phyloP scores from a whole-genome alignment of 208 protist species.

The Crithidia bombi region DNA sequence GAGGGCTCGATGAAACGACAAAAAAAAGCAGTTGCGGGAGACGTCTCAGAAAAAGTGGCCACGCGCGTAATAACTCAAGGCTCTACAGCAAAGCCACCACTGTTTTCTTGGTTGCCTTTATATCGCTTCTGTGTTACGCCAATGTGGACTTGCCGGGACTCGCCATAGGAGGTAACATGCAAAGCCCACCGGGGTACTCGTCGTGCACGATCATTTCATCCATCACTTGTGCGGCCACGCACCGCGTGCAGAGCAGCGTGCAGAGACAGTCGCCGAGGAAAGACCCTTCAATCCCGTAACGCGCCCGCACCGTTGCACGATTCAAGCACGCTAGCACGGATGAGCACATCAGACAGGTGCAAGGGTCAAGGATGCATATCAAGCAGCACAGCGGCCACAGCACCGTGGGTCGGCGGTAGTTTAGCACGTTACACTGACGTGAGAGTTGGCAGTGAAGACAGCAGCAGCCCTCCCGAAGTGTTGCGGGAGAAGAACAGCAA shows the following conservation, averaged over 20 bases:
- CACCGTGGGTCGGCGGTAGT: conserved; percentile 21
- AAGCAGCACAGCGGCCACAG: conserved; percentile 23
- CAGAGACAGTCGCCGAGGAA: conserved; percentile 16
- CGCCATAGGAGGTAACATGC: conserved; percentile 3
- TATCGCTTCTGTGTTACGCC: neutral
- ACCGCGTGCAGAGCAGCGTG: conserved; percentile 23
- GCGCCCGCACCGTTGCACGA: conserved; percentile 21
- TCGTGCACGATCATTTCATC: conserved; percentile 34
- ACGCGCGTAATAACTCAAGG: too few relatives aligned
- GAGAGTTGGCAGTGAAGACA: conserved; percentile 31
- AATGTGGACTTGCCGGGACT: neutral
- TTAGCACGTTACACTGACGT: conserved; percentile 27
- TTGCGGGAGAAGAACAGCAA: conserved; percentile 14
- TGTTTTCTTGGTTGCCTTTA: neutral
- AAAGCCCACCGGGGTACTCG: conserved; percentile 31
- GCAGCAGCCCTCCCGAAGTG: conserved; percentile 16
- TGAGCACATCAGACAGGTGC: conserved; percentile 5
- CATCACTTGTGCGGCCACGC: conserved; percentile 31
- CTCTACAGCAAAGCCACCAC: too few relatives aligned
- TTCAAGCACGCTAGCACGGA: conserved; percentile 14
- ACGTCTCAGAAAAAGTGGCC: too few relatives aligned
- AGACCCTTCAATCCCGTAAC: conserved; percentile 29
- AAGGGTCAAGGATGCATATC: conserved; percentile 17
- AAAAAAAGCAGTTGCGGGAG: too few relatives aligned
- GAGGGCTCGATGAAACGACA: too few relatives aligned